Conservation (phyloP, 2,329 filamentous ascomycete genomes). For the Colletotrichum destructivum region DNA sequence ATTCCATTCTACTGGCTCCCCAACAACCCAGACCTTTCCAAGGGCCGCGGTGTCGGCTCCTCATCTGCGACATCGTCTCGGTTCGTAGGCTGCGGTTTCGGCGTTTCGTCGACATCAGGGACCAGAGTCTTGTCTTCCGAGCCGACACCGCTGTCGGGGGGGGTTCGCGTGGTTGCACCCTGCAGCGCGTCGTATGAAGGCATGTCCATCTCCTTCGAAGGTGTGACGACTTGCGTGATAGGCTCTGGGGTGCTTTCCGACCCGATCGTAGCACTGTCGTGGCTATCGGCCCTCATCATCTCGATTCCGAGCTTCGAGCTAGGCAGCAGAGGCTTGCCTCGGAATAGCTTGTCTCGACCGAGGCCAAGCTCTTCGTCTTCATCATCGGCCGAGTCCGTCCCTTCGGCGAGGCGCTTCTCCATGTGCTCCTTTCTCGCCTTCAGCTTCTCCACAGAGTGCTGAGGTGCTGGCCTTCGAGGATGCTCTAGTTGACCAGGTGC, state of each 20-base stretch:
- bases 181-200: constrained; percentile 49
- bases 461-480: constrained; percentile 64
- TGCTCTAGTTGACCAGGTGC: constrained; percentile 75
- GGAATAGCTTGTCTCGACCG: constrained; percentile 61
- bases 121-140: constrained; percentile 42
- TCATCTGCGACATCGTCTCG: constrained; percentile 49
- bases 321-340: constrained; percentile 72
- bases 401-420: constrained; percentile 81
- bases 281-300: constrained; percentile 98
- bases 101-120: constrained; percentile 59
- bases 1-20: constrained; percentile 38
- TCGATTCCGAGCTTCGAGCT: constrained; percentile 94
- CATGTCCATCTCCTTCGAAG: constrained; percentile 58
- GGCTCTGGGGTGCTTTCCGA: constrained; percentile 67
- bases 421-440: constrained; percentile 81
- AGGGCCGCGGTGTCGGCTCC: constrained; percentile 59
- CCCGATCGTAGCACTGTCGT: constrained; percentile 79
- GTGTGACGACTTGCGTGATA: constrained; percentile 68
- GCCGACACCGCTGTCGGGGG: constrained; percentile 49
- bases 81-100: constrained; percentile 53
- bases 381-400: constrained; percentile 90
- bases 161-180: constrained; percentile 46
- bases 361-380: constrained; percentile 91
- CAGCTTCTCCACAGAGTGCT: constrained; percentile 81
- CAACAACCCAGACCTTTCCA: constrained; percentile 34